Conservation (phyloP, 2,329 filamentous ascomycete genomes). For the Aspergillus pseudonomiae region DNA sequence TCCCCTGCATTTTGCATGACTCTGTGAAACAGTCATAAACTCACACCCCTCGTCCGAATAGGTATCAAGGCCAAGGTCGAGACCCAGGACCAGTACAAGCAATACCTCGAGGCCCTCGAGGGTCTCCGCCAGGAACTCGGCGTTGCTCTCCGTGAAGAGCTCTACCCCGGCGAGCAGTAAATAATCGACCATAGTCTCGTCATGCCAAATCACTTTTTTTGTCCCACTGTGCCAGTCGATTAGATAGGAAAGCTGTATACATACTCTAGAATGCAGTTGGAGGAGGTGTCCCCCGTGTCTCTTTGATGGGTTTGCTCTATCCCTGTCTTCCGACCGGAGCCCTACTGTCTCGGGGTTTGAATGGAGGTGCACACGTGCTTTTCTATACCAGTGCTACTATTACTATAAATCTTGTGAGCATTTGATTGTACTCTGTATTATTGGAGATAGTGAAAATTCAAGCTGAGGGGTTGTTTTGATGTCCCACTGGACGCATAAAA, state of each 20-base stretch:
- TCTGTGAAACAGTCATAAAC: slow-evolving; percentile 9
- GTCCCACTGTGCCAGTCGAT: slow-evolving; percentile 23
- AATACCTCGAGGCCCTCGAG: slow-evolving; percentile 90
- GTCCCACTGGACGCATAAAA: neutral
- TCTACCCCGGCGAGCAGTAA: slow-evolving; percentile 70
- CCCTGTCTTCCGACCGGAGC: slow-evolving; percentile 19
- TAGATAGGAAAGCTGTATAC: slow-evolving; percentile 43
- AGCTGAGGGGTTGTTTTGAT: slow-evolving; percentile 16
- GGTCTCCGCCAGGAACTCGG: slow-evolving; percentile 91
- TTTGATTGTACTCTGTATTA: slow-evolving; percentile 27
- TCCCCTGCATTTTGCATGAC: neutral
- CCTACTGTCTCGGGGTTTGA: slow-evolving; percentile 8
- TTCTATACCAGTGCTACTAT: slow-evolving; percentile 28
- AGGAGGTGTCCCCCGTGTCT: slow-evolving; percentile 26
- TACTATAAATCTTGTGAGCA: slow-evolving; percentile 25
- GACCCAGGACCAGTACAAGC: slow-evolving; percentile 97
- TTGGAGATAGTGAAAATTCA: slow-evolving; percentile 23
- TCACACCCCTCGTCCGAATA: slow-evolving; percentile 43
- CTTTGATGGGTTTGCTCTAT: slow-evolving; percentile 24
- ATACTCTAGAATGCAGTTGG: slow-evolving; percentile 40
- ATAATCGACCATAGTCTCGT: slow-evolving; percentile 18
- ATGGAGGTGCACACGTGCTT: slow-evolving; percentile 28
- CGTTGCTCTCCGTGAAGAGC: slow-evolving; percentile 84
- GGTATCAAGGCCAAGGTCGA: slow-evolving; percentile 99
- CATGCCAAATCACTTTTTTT: slow-evolving; percentile 10